Percentiles rank a stretch among this genome's conserved stretches.
Conservation (phyloP, 768 basidiomycete genomes). For the Tricholomella constricta region DNA sequence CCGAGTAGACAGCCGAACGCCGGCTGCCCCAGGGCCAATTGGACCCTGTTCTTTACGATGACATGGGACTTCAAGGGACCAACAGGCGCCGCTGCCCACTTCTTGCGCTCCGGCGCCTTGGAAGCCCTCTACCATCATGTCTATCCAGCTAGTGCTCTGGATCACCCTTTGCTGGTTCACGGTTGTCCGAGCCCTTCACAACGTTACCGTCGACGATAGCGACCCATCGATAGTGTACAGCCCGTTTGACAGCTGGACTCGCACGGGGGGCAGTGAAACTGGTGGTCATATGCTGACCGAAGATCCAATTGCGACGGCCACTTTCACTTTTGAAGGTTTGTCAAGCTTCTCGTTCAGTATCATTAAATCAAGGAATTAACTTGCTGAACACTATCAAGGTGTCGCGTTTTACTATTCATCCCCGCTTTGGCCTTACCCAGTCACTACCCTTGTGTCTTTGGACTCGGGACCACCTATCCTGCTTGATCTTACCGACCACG, state of each 20-base stretch:
- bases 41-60: no score
- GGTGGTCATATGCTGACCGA: slow-evolving; percentile 27
- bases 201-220: slow-evolving; percentile 34
- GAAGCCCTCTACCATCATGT: no score
- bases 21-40: no score
- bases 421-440: slow-evolving; percentile 43
- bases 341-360: no score
- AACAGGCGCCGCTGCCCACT: background rate
- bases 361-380: no score
- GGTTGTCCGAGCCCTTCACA: slow-evolving; percentile 20
- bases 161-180: slow-evolving; percentile 8
- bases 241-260: slow-evolving; percentile 31
- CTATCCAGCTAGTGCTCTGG: slow-evolving; percentile 3
- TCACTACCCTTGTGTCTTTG: slow-evolving; percentile 38
- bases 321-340: slow-evolving; percentile 31
- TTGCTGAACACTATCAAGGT: no score
- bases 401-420: slow-evolving; percentile 42
- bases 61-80: no score
- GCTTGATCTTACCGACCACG: slow-evolving; percentile 39
- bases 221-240: slow-evolving; percentile 31
- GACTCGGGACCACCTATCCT: slow-evolving; percentile 31
- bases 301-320: slow-evolving; percentile 34
- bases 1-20: no score
- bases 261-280: slow-evolving; percentile 31
- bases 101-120: background rate